Evolutionary conservation across 345 rosid genomes (phyloP).

Genomic region (Pistacia atlantica): DNA sequence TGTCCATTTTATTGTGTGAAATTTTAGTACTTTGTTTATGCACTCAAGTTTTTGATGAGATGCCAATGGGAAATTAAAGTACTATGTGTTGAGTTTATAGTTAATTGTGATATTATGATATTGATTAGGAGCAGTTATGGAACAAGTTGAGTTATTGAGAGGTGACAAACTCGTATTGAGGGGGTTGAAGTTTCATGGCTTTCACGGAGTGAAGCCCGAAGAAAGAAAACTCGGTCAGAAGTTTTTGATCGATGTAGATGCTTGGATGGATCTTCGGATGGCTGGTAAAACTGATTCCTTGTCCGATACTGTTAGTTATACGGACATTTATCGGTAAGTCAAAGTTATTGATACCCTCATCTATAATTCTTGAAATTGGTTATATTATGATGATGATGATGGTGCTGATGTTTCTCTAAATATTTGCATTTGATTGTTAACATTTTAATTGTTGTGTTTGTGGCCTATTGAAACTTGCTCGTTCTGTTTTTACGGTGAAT

Average conservation of each 20-base stretch:
- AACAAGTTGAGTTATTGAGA: constrained; percentile 25
- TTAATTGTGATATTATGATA: not conserved
- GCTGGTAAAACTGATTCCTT: constrained; percentile 76
- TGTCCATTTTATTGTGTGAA: not conserved
- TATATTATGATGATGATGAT: not conserved
- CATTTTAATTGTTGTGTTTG: not conserved
- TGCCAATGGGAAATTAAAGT: not conserved
- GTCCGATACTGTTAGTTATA: constrained; percentile 73
- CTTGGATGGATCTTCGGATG: constrained; percentile 77
- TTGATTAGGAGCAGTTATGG: constrained; percentile 14
- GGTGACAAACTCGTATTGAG: constrained; percentile 78
- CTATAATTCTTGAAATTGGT: not conserved
- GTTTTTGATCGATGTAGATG: constrained; percentile 86
- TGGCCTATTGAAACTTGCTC: too few species aligned
- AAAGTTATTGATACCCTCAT: not conserved
- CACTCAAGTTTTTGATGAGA: not conserved
- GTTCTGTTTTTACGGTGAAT: too few species aligned
- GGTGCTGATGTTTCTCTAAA: not conserved
- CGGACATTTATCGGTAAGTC: constrained; percentile 76
- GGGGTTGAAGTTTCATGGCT: constrained; percentile 83
- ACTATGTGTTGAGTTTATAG: not conserved
- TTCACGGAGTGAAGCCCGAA: constrained; percentile 82
- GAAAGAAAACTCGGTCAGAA: constrained; percentile 78
- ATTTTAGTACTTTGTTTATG: not conserved
- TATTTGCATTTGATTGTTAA: not conserved